Evolutionary conservation across 2,329 filamentous ascomycete species (phyloP), one percentile per base, ranked within the genome.

Genomic region (Pyrenophora seminiperda): DNA sequence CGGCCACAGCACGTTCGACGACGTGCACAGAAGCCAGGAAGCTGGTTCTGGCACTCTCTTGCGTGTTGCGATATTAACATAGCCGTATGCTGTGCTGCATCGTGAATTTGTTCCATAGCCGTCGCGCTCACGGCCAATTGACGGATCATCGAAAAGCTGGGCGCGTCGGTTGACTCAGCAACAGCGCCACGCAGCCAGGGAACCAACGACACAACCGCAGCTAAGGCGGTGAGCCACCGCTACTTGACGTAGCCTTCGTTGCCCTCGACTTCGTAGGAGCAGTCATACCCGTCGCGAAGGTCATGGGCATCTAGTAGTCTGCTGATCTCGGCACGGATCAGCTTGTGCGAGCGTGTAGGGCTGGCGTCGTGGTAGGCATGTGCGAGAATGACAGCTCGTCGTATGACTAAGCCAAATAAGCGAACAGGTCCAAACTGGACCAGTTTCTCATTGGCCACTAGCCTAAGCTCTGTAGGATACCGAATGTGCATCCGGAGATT

Each of bases 21-120:
- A n/a, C n/a, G n/a, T n/a, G n/a, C n/a, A n/a, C n/a, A n/a, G n/a
- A n/a, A n/a, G n/a, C n/a, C n/a, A n/a, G n/a, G n/a, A n/a, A n/a
- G n/a, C n/a, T n/a, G n/a, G n/a, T n/a, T n/a, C n/a, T n/a, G n/a
- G n/a, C n/a, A n/a, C n/a, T n/a, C n/a, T n/a, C n/a, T n/a, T n/a
- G n/a, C n/a, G n/a, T n/a, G n/a, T 42, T 34, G 45, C 33, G 42
- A 44, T 39, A 13, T 53, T 17, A 42, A 50, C 46, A 62, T 61
- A 51, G 49, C 38, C 18, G 50, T 51, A 48, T 52, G 44, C 38
- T 53, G 46, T 27, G 40, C 45, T 42, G 53, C 55, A 55, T 63
- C 29, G 51, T 37, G 47, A 41, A 36, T n/a, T 29, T 39, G 47
- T 52, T 32, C 27, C 47, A 7, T 40, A 18, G 32, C 47, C 38